Percentiles rank a stretch among this genome's conserved stretches.
phyloP scores from a whole-genome alignment of 352 stramenopile genomes.

The Phytophthora foliorum region DNA sequence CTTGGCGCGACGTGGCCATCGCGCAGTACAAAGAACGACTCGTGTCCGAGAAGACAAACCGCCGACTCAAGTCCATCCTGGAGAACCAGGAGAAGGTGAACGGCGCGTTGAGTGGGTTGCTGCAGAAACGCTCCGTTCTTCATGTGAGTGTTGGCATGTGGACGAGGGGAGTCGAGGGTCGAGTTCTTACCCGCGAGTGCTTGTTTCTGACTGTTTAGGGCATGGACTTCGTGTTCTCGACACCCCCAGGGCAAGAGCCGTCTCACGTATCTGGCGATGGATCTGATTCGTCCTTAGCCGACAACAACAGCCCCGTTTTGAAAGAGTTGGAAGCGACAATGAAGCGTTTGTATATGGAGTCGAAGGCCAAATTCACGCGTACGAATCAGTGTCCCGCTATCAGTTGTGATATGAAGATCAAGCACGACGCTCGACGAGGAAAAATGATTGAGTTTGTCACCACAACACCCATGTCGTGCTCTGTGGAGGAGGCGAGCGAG shows the following conservation, averaged over 20 bases:
- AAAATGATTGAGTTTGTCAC: constrained; percentile 37
- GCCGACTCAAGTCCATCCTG: constrained; percentile 35
- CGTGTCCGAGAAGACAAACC: constrained; percentile 40
- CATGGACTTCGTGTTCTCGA: constrained; percentile 29
- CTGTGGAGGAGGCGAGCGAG: constrained; percentile 14
- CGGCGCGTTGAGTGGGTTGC: constrained; percentile 6
- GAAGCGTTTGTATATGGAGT: constrained; percentile 19
- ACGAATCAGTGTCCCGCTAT: constrained; percentile 2
- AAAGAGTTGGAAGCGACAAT: constrained; percentile 23
- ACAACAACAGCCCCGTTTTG: not conserved
- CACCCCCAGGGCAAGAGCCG: not conserved
- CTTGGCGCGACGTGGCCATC: constrained; percentile 33
- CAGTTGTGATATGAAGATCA: constrained; percentile 35
- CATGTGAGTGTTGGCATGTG: constrained; percentile 14
- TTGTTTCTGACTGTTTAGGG: constrained; percentile 15
- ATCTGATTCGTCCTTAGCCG: not conserved
- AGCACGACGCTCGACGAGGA: constrained; percentile 19
- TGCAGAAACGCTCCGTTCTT: constrained; percentile 35
- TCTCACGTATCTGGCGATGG: not conserved
- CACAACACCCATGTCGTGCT: constrained; percentile 35
- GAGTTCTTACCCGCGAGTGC: not conserved
- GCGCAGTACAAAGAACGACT: constrained; percentile 33
- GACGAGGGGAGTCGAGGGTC: not conserved
- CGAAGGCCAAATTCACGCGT: not conserved
- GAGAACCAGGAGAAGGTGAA: constrained; percentile 38